Evolutionary conservation across 1,284 basidiomycete genomes (phyloP).

Genomic region (Pseudozyma tsukubaensis): DNA sequence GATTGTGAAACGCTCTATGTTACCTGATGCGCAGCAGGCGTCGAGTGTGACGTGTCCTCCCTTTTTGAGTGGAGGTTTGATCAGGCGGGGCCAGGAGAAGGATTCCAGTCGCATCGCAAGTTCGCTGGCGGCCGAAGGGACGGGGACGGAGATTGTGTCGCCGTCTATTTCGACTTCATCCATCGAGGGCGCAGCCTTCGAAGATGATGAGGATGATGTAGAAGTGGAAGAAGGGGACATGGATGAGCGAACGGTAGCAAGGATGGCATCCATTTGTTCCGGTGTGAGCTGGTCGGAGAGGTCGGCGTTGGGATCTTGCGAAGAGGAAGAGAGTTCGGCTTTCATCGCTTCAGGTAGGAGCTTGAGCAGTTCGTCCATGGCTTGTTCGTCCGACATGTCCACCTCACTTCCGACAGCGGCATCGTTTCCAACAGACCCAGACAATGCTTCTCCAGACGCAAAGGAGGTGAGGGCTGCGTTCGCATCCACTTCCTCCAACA

Average conservation of each 20-base stretch:
- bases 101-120: constrained; percentile 56
- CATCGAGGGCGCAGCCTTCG: background rate
- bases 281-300: constrained; percentile 13
- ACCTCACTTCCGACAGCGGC: background rate
- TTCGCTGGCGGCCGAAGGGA: constrained; percentile 16
- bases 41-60: constrained; percentile 94
- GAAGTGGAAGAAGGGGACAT: background rate
- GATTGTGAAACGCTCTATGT: constrained; percentile 89
- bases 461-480: constrained; percentile 5
- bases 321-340: constrained; percentile 19
- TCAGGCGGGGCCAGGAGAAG: constrained; percentile 82
- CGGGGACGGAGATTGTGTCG: constrained; percentile 2
- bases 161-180: constrained; percentile 3
- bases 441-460: too few relatives aligned
- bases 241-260: constrained; percentile 29
- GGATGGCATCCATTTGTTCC: constrained; percentile 42
- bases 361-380: constrained; percentile 41
- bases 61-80: constrained; percentile 89
- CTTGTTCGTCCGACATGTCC: constrained; percentile 34
- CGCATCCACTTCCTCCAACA: constrained; percentile 32
- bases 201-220: background rate
- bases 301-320: background rate
- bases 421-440: too few relatives aligned
- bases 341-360: constrained; percentile 45
- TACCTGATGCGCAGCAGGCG: constrained; percentile 83